phyloP scores from a whole-genome alignment of 352 stramenopile species.

The Phytophthora hybrid region DNA sequence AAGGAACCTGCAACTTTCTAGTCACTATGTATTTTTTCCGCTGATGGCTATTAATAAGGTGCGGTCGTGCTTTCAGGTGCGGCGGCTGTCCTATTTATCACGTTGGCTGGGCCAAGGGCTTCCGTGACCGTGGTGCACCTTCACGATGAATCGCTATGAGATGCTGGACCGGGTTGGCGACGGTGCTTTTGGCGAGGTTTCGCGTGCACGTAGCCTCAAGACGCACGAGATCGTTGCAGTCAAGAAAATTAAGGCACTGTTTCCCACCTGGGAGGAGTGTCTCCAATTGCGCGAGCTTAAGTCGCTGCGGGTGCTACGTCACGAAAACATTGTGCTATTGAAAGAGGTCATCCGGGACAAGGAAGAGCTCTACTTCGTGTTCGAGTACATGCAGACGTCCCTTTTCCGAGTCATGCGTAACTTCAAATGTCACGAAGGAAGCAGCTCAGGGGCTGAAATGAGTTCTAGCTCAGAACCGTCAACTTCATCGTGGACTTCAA shows the following conservation, averaged over 20 bases:
- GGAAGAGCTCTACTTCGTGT: constrained; percentile 90
- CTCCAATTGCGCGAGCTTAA: constrained; percentile 85
- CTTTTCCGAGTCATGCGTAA: constrained; percentile 79
- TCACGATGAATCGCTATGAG: constrained; percentile 92
- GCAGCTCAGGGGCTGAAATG: constrained; percentile 46
- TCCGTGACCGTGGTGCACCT: not conserved
- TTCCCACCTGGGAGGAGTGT: constrained; percentile 85
- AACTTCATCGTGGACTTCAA: constrained; percentile 10
- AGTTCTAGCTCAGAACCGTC: constrained; percentile 17
- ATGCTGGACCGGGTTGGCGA: constrained; percentile 93
- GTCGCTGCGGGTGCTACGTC: constrained; percentile 74
- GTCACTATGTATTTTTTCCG: not conserved
- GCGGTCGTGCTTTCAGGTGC: not conserved
- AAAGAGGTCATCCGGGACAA: constrained; percentile 90
- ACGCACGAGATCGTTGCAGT: constrained; percentile 91
- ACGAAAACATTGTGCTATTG: constrained; percentile 87
- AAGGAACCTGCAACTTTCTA: not conserved
- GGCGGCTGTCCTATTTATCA: constrained; percentile 5
- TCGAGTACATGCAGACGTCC: constrained; percentile 89
- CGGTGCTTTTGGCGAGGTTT: constrained; percentile 94
- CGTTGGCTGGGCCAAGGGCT: not conserved
- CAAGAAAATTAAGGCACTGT: constrained; percentile 88
- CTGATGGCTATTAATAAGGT: constrained; percentile 32
- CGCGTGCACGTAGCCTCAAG: constrained; percentile 91
- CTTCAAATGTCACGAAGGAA: constrained; percentile 32